Conservation (phyloP, 192 early-diverging fungal species). For the Geranomyces michiganensis region DNA sequence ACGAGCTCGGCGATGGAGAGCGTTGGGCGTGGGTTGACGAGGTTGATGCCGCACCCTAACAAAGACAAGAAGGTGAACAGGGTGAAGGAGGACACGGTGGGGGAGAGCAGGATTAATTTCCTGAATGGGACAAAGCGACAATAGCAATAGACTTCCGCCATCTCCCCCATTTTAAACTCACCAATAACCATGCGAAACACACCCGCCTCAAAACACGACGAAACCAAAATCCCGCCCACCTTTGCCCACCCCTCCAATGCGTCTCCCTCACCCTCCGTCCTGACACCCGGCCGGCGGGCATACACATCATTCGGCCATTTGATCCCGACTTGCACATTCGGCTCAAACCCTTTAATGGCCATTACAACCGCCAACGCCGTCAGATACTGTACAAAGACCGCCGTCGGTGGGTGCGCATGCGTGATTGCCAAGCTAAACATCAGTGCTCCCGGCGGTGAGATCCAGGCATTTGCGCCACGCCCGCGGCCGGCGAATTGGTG, state of each 20-base stretch:
- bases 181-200: conserved; percentile 83
- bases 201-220: conserved; percentile 70
- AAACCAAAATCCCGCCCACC: conserved; percentile 90
- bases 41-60: conserved; percentile 88
- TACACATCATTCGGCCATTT: conserved; percentile 99
- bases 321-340: conserved; percentile 77
- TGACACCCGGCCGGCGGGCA: conserved; percentile 42
- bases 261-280: too few relatives aligned
- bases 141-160: too few relatives aligned
- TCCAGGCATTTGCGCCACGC: conserved; percentile 93
- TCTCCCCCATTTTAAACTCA: too few relatives aligned
- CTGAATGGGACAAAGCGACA: too few relatives aligned
- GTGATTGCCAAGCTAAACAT: conserved; percentile 82
- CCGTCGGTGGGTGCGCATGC: conserved; percentile 66
- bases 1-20: conserved; percentile 57
- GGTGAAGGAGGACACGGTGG: too few relatives aligned
- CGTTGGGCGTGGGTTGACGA: conserved; percentile 82
- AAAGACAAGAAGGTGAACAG: too few relatives aligned
- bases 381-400: conserved; percentile 95
- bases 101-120: too few relatives aligned
- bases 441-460: conserved; percentile 88
- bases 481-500: conserved; percentile 85
- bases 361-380: conserved; percentile 82
- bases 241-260: conserved; percentile 51
- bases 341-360: conserved; percentile 66